These are phyloP conservation scores for Lactifluus pinguis DNA, from an alignment of 768 basidiomycete genomes.

Conservation along the genomic window DNA sequence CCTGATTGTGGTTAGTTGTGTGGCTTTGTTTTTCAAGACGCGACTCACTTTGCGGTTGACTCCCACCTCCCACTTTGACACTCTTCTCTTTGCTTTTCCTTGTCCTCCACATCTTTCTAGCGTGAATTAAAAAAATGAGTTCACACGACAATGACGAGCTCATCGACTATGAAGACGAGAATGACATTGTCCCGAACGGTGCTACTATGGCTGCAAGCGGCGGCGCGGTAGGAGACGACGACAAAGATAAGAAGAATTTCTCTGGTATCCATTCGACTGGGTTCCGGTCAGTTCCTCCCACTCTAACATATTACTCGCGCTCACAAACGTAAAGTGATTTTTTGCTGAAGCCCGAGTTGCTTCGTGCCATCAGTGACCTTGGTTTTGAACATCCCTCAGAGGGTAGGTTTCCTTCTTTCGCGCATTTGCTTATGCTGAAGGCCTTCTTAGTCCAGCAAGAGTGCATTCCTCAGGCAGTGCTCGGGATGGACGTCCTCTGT, in stretches of 20 bases:
- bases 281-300: slow-evolving; percentile 60
- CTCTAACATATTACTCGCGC: background rate
- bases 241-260: slow-evolving; percentile 95
- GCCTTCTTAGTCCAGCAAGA: slow-evolving; percentile 84
- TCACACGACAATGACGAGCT: slow-evolving; percentile 84
- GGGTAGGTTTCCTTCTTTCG: slow-evolving; percentile 42
- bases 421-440: background rate
- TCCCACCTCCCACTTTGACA: slow-evolving; percentile 10
- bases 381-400: slow-evolving; percentile 99
- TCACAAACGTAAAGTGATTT: slow-evolving; percentile 62
- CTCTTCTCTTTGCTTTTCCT: slow-evolving; percentile 26
- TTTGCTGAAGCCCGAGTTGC: slow-evolving; percentile 91
- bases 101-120: slow-evolving; percentile 22
- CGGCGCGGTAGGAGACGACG: slow-evolving; percentile 41
- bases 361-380: slow-evolving; percentile 97
- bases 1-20: slow-evolving; percentile 5
- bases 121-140: slow-evolving; percentile 44
- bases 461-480: slow-evolving; percentile 98
- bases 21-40: slow-evolving; percentile 12
- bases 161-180: slow-evolving; percentile 91
- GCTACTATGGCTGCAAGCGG: slow-evolving; percentile 37
- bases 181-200: slow-evolving; percentile 63
- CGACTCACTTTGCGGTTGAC: slow-evolving; percentile 18
- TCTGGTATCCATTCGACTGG: slow-evolving; percentile 99
- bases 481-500: slow-evolving; percentile 99